Conservation (phyloP, 75 land plant species). For the Cryptomeria japonica region DNA sequence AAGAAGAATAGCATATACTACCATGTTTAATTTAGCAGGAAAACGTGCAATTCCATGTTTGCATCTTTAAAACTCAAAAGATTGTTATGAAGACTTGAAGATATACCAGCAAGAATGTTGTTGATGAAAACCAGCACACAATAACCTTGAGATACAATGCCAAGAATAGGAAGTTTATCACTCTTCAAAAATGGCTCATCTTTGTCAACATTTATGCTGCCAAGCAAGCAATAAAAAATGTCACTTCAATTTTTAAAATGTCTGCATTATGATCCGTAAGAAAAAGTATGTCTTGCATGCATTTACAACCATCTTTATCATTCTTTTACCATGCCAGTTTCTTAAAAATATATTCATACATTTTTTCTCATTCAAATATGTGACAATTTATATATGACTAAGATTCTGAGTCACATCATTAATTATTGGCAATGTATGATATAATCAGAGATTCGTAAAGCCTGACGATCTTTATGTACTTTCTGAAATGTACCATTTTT, state of each 20-base stretch:
- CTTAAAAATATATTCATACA: background rate
- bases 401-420: background rate
- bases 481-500: background rate
- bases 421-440: background rate
- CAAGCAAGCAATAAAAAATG: background rate
- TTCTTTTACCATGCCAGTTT: background rate
- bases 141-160: background rate
- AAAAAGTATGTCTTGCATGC: background rate
- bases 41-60: background rate
- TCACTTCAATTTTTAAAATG: background rate
- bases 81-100: background rate
- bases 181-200: slow-evolving; percentile 10
- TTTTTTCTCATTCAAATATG: background rate
- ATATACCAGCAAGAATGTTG: background rate
- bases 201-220: slow-evolving; percentile 1
- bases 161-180: background rate
- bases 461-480: background rate
- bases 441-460: background rate
- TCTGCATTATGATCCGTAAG: background rate
- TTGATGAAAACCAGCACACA: background rate
- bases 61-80: background rate
- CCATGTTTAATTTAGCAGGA: background rate
- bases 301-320: background rate
- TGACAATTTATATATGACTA: background rate
- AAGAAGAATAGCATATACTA: background rate